phyloP scores from a whole-genome alignment of 2,329 filamentous ascomycete genomes.

The Xylaria sp. region DNA sequence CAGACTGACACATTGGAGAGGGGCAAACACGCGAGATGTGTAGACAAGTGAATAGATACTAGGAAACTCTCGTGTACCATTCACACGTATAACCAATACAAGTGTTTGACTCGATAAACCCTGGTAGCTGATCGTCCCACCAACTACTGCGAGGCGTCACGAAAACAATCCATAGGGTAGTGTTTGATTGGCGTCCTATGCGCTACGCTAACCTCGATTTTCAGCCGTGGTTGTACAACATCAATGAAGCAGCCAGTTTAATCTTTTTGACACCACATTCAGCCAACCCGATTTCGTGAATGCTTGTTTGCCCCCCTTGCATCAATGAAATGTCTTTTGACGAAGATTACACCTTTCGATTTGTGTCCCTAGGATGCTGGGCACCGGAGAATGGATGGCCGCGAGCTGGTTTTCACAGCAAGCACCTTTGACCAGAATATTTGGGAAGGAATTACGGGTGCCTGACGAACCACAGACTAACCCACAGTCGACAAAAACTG shows the following conservation, averaged over 20 bases:
- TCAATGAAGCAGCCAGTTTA: not conserved
- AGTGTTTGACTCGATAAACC: not conserved
- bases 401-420: too few species aligned
- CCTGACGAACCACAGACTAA: too few species aligned
- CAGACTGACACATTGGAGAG: not conserved
- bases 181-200: not conserved
- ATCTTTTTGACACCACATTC: too few species aligned
- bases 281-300: not conserved
- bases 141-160: not conserved
- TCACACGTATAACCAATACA: not conserved
- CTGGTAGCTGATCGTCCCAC: not conserved
- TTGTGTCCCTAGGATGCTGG: too few species aligned
- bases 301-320: not conserved
- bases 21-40: not conserved
- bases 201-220: not conserved
- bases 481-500: too few species aligned
- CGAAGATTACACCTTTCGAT: too few species aligned
- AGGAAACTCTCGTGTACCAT: not conserved
- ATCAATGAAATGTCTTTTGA: too few species aligned
- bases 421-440: too few species aligned
- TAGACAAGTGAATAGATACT: not conserved
- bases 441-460: too few species aligned
- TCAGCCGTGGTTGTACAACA: not conserved
- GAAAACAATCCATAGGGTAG: not conserved
- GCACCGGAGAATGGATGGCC: too few species aligned